Conservation (phyloP, 106 monocot genomes). For the Dendrobium nobile region DNA sequence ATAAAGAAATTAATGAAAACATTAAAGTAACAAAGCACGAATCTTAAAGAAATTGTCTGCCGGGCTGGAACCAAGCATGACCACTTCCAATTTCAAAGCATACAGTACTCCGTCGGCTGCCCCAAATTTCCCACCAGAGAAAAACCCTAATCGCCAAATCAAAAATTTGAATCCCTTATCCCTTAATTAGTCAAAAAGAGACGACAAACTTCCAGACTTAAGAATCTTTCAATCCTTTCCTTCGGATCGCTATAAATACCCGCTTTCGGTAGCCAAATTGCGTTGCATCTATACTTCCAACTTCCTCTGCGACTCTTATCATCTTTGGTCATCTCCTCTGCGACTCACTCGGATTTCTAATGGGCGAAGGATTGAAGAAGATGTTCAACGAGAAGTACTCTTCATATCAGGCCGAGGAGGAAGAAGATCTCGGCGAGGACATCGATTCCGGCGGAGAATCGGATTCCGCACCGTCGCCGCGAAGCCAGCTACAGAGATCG, state of each 20-base stretch:
- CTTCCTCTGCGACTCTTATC: not conserved
- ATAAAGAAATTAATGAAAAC: too few species aligned
- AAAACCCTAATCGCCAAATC: too few species aligned
- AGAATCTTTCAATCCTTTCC: not conserved
- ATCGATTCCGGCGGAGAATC: constrained; percentile 1
- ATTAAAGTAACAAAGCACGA: too few species aligned
- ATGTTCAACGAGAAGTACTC: not conserved
- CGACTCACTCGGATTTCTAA: not conserved
- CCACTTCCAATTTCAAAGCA: too few species aligned
- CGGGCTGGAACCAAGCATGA: too few species aligned
- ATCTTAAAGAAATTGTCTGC: too few species aligned
- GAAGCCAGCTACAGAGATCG: not conserved
- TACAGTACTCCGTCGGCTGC: too few species aligned
- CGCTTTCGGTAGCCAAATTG: not conserved
- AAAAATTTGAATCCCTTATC: too few species aligned
- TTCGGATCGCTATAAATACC: not conserved
- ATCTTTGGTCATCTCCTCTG: not conserved
- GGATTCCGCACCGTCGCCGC: not conserved
- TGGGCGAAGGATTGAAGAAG: constrained; percentile 2
- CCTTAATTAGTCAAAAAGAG: not conserved
- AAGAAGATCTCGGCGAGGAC: constrained; percentile 4
- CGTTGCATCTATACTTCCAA: too few species aligned
- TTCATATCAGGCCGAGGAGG: not conserved
- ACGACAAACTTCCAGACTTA: not conserved
- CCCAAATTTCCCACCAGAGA: too few species aligned